Percentiles rank a stretch among this genome's conserved stretches.
These are phyloP conservation scores for Didymella exigua DNA, from an alignment of 2,329 filamentous ascomycete species.

Conservation along the genomic window DNA sequence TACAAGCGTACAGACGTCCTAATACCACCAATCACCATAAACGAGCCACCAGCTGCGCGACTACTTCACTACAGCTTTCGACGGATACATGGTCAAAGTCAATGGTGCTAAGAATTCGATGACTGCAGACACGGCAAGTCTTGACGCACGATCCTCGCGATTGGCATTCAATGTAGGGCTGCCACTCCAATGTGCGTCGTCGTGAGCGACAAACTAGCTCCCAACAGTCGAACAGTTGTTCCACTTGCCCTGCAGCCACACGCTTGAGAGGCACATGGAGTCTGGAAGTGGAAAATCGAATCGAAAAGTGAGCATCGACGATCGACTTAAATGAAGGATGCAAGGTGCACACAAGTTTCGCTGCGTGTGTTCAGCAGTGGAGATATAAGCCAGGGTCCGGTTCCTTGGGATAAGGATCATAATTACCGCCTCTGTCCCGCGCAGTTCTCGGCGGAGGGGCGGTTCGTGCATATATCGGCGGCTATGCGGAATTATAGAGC, in stretches of 20 bases:
- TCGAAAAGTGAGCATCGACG: neutral
- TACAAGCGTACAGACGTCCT: neutral
- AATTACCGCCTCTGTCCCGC: neutral
- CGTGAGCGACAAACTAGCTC: neutral
- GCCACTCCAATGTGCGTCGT: neutral
- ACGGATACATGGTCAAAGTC: neutral
- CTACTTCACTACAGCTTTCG: neutral
- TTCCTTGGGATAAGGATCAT: neutral
- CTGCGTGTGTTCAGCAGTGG: constrained; percentile 4
- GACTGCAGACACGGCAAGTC: neutral
- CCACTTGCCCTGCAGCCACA: neutral
- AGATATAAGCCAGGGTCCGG: neutral
- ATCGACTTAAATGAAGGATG: neutral
- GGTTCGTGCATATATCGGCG: neutral
- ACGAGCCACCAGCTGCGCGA: neutral
- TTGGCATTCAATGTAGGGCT: neutral
- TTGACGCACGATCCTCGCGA: neutral
- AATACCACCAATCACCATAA: neutral
- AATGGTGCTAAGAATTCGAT: neutral
- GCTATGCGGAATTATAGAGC: constrained; percentile 4
- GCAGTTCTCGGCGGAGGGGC: neutral
- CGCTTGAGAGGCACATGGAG: neutral
- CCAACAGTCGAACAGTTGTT: neutral
- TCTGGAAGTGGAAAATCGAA: neutral
- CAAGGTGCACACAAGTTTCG: constrained; percentile 6